Conservation (phyloP, 257 asterid genomes). For the Dorcoceras hygrometricum region DNA sequence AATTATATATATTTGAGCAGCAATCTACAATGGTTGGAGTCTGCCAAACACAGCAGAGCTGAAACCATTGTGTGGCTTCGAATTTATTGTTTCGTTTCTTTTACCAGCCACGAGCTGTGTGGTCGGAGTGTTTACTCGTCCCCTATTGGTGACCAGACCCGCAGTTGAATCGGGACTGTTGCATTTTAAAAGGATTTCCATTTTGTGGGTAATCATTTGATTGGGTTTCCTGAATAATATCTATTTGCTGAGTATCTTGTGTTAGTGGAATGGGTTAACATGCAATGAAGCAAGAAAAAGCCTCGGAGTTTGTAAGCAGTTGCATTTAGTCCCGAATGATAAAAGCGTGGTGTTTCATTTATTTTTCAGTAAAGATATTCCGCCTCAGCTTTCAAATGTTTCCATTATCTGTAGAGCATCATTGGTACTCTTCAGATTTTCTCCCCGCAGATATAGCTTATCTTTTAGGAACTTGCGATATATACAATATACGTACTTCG, state of each 20-base stretch:
- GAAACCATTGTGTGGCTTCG: slow-evolving; percentile 37
- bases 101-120: slow-evolving; percentile 42
- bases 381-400: too few species aligned
- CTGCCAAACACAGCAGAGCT: slow-evolving; percentile 31
- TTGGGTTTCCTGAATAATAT: not conserved
- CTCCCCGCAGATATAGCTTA: too few species aligned
- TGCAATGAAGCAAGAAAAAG: not conserved
- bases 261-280: not conserved
- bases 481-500: too few species aligned
- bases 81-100: slow-evolving; percentile 24
- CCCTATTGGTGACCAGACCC: not conserved
- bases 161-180: not conserved
- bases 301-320: not conserved
- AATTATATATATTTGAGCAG: slow-evolving; percentile 49
- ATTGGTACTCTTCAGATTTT: not conserved
- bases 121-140: too few species aligned
- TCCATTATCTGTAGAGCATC: not conserved
- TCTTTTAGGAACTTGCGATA: too few species aligned
- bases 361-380: too few species aligned
- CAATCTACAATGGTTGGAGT: slow-evolving; percentile 36
- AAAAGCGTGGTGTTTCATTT: too few species aligned
- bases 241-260: not conserved
- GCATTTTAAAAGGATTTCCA: not conserved
- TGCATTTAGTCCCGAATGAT: not conserved
- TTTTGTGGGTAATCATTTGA: too few species aligned